Evolutionary conservation across 2,329 filamentous ascomycete species (phyloP).

Genomic region (Rugonectria rugulosa): DNA sequence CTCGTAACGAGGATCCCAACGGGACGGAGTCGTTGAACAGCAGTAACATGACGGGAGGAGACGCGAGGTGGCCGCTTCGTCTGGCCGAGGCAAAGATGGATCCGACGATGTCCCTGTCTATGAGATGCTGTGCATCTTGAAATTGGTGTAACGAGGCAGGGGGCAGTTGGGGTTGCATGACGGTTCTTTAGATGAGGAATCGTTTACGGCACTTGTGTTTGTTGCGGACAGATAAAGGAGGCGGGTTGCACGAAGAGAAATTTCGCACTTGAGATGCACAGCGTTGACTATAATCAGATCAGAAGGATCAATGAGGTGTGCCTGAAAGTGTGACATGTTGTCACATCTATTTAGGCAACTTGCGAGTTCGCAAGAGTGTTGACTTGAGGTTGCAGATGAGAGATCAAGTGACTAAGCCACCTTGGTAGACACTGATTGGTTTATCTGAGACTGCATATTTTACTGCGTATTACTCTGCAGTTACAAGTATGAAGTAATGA

Average conservation of each 20-base stretch:
- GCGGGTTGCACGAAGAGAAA: background rate
- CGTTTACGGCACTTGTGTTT: constrained; percentile 4
- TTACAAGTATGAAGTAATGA: too few relatives aligned
- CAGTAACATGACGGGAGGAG: constrained; percentile 18
- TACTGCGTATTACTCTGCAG: too few relatives aligned
- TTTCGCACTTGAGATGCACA: too few relatives aligned
- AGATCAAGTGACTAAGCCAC: background rate
- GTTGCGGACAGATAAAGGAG: background rate
- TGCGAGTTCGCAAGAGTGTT: too few relatives aligned
- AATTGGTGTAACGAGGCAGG: constrained; percentile 2
- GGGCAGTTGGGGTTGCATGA: too few relatives aligned
- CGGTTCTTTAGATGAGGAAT: background rate
- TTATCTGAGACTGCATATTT: background rate
- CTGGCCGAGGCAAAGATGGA: background rate
- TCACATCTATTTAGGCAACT: too few relatives aligned
- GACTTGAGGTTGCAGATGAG: background rate
- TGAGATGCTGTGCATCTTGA: background rate
- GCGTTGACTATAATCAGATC: too few relatives aligned
- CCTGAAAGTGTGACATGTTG: too few relatives aligned
- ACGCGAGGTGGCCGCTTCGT: background rate
- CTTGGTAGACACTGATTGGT: too few relatives aligned
- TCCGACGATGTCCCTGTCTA: too few relatives aligned
- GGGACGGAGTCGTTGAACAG: constrained; percentile 8
- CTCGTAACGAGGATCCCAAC: constrained; percentile 30
- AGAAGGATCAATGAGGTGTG: background rate